A percentile compares a stretch with the other conserved stretches of the same genome.
Evolutionary conservation across 768 basidiomycete genomes (phyloP).

Genomic region (Boletus pseudo-olivaceus): DNA sequence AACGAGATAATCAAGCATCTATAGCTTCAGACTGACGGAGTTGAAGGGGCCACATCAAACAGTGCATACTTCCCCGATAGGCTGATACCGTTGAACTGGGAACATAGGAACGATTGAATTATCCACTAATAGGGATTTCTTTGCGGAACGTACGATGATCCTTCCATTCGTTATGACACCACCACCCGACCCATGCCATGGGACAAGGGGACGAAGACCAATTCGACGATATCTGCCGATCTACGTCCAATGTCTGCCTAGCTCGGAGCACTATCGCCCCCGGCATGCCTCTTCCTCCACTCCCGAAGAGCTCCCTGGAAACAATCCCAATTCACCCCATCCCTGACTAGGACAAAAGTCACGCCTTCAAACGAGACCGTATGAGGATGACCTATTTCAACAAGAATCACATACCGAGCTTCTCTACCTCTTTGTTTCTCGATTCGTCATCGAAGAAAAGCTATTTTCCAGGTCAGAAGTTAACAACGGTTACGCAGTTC

Average conservation of each 20-base stretch:
- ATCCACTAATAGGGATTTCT: background rate
- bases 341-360: conserved; percentile 69
- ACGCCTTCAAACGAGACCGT: conserved; percentile 52
- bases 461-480: conserved; percentile 26
- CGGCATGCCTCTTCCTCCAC: conserved; percentile 58
- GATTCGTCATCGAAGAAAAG: conserved; percentile 73
- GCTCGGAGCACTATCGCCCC: conserved; percentile 1
- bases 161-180: background rate
- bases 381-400: background rate
- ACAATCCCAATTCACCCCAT: conserved; percentile 54
- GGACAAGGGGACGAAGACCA: background rate
- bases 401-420: conserved; percentile 40
- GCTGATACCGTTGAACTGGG: background rate
- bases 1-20: background rate
- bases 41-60: background rate
- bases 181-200: background rate
- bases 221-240: background rate
- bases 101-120: background rate
- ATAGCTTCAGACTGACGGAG: background rate
- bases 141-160: conserved; percentile 5
- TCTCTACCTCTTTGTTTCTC: conserved; percentile 48
- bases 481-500: background rate
- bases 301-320: conserved; percentile 69
- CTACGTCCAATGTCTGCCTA: conserved; percentile 4
- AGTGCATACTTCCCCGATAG: conserved; percentile 7